These are phyloP conservation scores for Ophiostoma australiae DNA, from an alignment of 2,329 filamentous ascomycete genomes.

Conservation along the genomic window DNA sequence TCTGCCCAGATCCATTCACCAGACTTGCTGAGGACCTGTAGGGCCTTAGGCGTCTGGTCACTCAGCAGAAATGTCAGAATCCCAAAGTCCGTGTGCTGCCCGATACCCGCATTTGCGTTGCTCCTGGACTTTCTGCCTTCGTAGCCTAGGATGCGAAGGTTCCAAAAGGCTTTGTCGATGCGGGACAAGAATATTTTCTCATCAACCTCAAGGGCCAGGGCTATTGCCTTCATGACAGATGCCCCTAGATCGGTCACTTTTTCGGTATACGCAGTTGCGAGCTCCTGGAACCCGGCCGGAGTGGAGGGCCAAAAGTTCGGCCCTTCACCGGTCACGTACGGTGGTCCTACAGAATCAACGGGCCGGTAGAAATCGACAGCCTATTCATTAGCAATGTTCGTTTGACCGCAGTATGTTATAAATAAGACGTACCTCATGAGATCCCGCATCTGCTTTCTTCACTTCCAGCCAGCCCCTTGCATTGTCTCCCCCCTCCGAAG, in stretches of 20 bases:
- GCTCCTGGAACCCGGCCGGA: background rate
- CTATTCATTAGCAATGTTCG: background rate
- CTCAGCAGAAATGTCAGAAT: constrained; percentile 1
- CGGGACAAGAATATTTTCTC: constrained; percentile 3
- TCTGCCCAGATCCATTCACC: constrained; percentile 10
- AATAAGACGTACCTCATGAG: background rate
- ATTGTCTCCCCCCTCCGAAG: background rate
- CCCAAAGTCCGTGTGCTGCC: constrained; percentile 12
- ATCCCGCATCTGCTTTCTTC: background rate
- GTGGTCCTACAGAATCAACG: background rate
- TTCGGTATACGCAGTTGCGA: background rate
- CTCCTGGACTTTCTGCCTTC: constrained; percentile 3
- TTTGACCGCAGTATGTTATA: background rate
- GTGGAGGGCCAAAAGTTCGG: background rate
- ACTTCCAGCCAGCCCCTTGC: constrained; percentile 3
- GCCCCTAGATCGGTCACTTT: background rate
- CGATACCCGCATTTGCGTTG: background rate
- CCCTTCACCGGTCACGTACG: background rate
- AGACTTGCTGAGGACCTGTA: constrained; percentile 1
- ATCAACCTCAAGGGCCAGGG: background rate
- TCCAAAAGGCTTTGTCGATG: constrained; percentile 8
- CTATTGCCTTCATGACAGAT: background rate
- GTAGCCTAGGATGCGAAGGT: background rate
- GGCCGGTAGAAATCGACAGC: constrained; percentile 9
- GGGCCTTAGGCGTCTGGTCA: background rate